Base-by-base conservation (phyloP, 164 flowering plant species). In the Vitis riparia region DNA sequence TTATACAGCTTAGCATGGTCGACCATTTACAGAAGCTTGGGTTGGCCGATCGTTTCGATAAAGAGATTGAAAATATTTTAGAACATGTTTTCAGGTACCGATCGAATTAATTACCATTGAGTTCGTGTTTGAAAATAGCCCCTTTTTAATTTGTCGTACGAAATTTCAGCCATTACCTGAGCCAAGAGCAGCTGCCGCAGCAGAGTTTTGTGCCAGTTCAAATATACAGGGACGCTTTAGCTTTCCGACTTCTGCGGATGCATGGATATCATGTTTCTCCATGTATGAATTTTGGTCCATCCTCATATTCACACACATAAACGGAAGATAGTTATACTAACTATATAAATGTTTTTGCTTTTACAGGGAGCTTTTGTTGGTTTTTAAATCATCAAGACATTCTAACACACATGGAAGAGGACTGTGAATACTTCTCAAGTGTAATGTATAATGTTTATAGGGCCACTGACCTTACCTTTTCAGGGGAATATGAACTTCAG, bases 401-500 rank as follows among this genome's bases (percentile, higher is more conserved):
- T 37, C 50, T 12, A 53, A 19, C 52, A 11, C 56, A 72, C 3
- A 71, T 79, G 11, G 78, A 80, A 50, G 50, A 71, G 51, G 69
- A 81, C 62, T 47, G 12, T 3, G 73, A 75, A 7, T 7, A 50
- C 47, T 77, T 78, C 66, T 55, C 68, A 9, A 67, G 68, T 37
- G 64, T 58, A 9, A 69, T 81, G 79, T 70, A 72, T 17, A 75
- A 66, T 63, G 81, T 84, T 37, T 67, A 84, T 52, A 74, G 71
- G 63, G 87, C 85, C 0, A 76, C 88, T 3, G 80, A 85, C 37
- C 65, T 82, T 1, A 78, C 62, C 69, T 85, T 82, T 66, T 47
- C 63, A 3, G 79, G 72, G 23, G 86, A 85, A 63, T 7, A 55
- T 30, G 79, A 77, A 58, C 75, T 80, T 8, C 69, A 74, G 51